A percentile compares a stretch with the other conserved stretches of the same genome.
These are phyloP conservation scores for Microascus cirrosus DNA, from an alignment of 2,329 filamentous ascomycete genomes.

Conservation along the genomic window DNA sequence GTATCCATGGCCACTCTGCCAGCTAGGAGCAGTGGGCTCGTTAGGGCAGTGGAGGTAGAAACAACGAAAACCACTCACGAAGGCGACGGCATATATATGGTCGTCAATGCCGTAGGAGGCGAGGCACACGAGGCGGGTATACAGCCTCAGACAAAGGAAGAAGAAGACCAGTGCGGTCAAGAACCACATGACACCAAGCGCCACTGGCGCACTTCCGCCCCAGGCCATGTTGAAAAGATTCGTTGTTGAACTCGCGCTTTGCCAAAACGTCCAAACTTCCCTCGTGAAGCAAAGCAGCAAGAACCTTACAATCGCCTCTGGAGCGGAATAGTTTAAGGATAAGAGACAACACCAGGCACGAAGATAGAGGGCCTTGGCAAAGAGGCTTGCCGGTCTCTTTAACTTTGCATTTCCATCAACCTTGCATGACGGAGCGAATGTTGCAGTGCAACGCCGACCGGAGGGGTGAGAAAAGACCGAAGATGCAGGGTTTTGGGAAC, in stretches of 20 bases:
- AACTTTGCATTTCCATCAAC: not conserved
- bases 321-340: not conserved
- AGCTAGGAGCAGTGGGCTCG: not conserved
- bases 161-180: slow-evolving; percentile 12
- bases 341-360: not conserved
- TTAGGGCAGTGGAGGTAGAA: not conserved
- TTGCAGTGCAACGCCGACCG: not conserved
- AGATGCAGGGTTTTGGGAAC: not conserved
- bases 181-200: slow-evolving; percentile 15
- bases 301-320: not conserved
- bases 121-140: slow-evolving; percentile 20
- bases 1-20: not conserved
- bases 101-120: slow-evolving; percentile 20
- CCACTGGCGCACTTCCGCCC: not conserved
- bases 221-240: not conserved
- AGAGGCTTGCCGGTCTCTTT: not conserved
- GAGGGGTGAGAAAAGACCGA: too few relatives aligned
- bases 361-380: not conserved
- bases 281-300: not conserved
- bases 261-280: not conserved
- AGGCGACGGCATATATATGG: slow-evolving; percentile 19
- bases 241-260: not conserved
- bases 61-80: not conserved
- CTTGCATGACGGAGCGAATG: not conserved
- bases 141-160: slow-evolving; percentile 22